Evolutionary conservation across 2,329 filamentous ascomycete species (phyloP).

Genomic region (Alternaria triticimaculans): DNA sequence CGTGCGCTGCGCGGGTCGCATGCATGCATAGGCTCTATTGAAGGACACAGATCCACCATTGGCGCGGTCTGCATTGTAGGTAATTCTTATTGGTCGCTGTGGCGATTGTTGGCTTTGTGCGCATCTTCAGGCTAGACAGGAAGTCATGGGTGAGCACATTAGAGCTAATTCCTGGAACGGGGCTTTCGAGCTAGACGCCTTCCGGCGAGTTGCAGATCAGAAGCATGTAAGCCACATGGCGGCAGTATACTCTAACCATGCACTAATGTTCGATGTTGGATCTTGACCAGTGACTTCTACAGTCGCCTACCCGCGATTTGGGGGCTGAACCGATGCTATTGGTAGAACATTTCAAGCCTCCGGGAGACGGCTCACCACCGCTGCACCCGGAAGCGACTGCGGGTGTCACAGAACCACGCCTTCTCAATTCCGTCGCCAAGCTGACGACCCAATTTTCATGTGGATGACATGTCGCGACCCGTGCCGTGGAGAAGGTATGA

Average conservation of each 20-base stretch:
- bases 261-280: neutral
- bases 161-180: neutral
- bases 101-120: neutral
- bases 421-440: neutral
- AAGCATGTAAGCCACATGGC: neutral
- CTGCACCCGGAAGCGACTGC: neutral
- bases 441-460: neutral
- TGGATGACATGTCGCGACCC: neutral
- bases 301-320: neutral
- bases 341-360: neutral
- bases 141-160: neutral
- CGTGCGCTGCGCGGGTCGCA: neutral
- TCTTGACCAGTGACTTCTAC: neutral
- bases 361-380: neutral
- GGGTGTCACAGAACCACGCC: neutral
- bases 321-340: neutral
- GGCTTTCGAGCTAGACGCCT: neutral
- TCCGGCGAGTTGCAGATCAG: neutral
- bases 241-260: neutral
- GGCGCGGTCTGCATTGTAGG: neutral
- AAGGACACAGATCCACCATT: neutral
- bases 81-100: neutral
- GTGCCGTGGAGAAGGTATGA: neutral
- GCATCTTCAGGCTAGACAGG: neutral
- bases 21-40: neutral